A percentile compares a stretch with the other conserved stretches of the same genome.
phyloP scores from a whole-genome alignment of 352 stramenopile genomes.

The Blastocystis sp. region DNA sequence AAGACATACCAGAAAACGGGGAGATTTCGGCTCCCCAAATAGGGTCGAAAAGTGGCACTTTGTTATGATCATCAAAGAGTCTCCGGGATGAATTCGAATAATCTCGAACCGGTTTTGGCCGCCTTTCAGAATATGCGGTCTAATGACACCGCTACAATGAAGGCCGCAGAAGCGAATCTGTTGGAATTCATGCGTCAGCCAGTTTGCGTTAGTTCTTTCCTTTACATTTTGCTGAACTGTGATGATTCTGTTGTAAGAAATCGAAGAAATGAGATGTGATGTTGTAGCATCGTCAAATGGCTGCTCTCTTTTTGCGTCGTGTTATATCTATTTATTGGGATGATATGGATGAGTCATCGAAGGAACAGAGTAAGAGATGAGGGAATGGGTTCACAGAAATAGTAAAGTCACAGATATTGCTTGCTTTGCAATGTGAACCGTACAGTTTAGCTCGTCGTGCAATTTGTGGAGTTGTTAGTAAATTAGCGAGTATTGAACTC shows the following conservation, averaged over 20 bases:
- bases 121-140: conserved; percentile 14
- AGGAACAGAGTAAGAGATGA: neutral
- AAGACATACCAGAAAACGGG: neutral
- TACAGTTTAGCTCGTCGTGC: conserved; percentile 17
- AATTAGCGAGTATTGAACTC: neutral
- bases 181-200: conserved; percentile 40
- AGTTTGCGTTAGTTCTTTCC: neutral
- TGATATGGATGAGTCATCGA: neutral
- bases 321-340: conserved; percentile 43
- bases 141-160: conserved; percentile 16
- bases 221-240: conserved; percentile 40
- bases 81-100: neutral
- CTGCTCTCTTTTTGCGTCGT: conserved; percentile 46
- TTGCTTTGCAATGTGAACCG: neutral
- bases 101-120: neutral
- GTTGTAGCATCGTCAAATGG: conserved; percentile 47
- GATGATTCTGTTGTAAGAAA: conserved; percentile 2
- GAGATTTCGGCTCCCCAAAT: neutral
- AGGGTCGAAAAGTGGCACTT: neutral
- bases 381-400: neutral
- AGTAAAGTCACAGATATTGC: conserved; percentile 35
- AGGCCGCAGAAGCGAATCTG: conserved; percentile 16
- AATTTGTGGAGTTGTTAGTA: conserved; percentile 38
- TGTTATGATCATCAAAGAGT: neutral
- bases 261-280: neutral